Conservation (phyloP, 108 stramenopile genomes). For the Nitzschia putrida region DNA sequence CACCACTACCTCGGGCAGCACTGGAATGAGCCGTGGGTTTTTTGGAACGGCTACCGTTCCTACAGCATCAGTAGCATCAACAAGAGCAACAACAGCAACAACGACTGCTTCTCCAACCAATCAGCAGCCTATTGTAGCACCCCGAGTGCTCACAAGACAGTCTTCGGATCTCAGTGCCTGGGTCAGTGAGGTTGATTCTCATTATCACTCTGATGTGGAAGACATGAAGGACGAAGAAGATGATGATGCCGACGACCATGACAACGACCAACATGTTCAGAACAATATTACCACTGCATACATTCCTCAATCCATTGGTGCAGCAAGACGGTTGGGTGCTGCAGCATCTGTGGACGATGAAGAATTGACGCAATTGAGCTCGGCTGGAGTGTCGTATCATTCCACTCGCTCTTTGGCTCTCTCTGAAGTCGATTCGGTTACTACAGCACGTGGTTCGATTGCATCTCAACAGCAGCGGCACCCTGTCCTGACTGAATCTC, state of each 20-base stretch:
- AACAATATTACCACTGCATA: background rate
- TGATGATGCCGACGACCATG: background rate
- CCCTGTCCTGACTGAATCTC: no score
- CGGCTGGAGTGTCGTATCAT: background rate
- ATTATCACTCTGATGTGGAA: slow-evolving; percentile 23
- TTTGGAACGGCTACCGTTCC: no score
- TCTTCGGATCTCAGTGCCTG: slow-evolving; percentile 1
- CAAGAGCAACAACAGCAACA: background rate
- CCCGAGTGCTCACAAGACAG: background rate
- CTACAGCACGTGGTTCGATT: no score
- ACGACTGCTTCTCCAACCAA: background rate
- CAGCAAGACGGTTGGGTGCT: background rate
- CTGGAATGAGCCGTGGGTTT: no score
- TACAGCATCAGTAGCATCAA: background rate
- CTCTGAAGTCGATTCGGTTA: background rate
- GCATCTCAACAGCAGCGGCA: no score
- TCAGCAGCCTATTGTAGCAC: background rate
- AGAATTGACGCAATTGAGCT: background rate
- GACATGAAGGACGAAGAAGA: slow-evolving; percentile 1
- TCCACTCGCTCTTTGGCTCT: background rate
- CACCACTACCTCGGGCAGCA: no score
- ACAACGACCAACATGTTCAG: background rate
- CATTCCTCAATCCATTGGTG: background rate
- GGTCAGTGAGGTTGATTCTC: slow-evolving; percentile 16
- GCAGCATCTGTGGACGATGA: background rate